Evolutionary conservation across 257 asterid genomes (phyloP).

Genomic region (Penstemon newberryi): DNA sequence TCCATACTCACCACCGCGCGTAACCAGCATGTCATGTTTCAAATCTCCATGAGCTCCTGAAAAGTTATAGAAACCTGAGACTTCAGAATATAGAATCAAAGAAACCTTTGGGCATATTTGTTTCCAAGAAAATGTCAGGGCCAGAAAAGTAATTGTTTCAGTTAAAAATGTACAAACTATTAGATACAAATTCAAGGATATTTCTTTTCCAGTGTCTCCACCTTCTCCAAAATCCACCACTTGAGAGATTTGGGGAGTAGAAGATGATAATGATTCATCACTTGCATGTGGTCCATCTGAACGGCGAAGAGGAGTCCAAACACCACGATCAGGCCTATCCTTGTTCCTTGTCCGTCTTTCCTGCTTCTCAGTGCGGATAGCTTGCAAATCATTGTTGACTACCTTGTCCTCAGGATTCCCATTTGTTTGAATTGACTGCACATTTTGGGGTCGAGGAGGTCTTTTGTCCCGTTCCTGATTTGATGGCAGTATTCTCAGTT

Average conservation of each 20-base stretch:
- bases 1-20: constrained; percentile 57
- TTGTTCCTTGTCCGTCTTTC: constrained; percentile 72
- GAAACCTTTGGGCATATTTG: background rate
- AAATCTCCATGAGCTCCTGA: constrained; percentile 56
- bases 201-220: constrained; percentile 17
- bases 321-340: constrained; percentile 95
- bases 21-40: constrained; percentile 42
- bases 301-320: constrained; percentile 84
- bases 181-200: constrained; percentile 23
- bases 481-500: constrained; percentile 37
- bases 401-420: constrained; percentile 57
- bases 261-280: constrained; percentile 66
- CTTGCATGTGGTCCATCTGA: constrained; percentile 72
- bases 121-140: background rate
- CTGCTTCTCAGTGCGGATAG: constrained; percentile 47
- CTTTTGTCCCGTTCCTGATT: constrained; percentile 63
- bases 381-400: constrained; percentile 42
- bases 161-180: background rate
- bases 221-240: constrained; percentile 65
- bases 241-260: constrained; percentile 60
- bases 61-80: constrained; percentile 8
- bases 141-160: constrained; percentile 22
- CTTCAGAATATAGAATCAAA: constrained; percentile 14
- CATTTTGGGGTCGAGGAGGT: constrained; percentile 74
- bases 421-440: constrained; percentile 55